phyloP scores from a whole-genome alignment of 2,329 filamentous ascomycete species.

The Penicillium oxalicum region DNA sequence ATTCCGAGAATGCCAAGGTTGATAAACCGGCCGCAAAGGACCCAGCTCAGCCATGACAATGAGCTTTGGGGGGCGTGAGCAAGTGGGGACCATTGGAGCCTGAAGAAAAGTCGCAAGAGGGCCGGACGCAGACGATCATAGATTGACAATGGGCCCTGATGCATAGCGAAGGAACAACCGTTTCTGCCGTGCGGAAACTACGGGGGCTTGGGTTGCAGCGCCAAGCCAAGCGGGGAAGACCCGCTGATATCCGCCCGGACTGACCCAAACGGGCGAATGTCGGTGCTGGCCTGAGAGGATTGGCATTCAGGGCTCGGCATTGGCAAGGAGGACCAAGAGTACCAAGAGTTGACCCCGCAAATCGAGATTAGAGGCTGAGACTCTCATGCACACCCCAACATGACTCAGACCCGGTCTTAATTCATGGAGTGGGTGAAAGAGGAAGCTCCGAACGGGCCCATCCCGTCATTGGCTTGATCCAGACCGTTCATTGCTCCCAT shows the following conservation, averaged over 20 bases:
- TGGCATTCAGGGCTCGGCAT: too few relatives aligned
- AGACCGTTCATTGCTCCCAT: not conserved
- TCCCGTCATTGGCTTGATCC: too few relatives aligned
- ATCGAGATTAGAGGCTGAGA: too few relatives aligned
- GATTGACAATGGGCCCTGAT: not conserved
- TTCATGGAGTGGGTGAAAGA: too few relatives aligned
- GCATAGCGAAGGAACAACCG: slow-evolving; percentile 3
- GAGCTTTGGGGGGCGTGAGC: not conserved
- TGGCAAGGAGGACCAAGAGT: too few relatives aligned
- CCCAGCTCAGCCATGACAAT: slow-evolving; percentile 1
- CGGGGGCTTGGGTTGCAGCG: slow-evolving; percentile 17
- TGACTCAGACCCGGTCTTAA: not conserved
- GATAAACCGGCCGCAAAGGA: slow-evolving; percentile 10
- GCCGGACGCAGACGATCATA: not conserved
- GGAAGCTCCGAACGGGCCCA: too few relatives aligned
- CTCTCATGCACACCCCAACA: too few relatives aligned
- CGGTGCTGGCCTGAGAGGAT: too few relatives aligned
- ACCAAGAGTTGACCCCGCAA: too few relatives aligned
- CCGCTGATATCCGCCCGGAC: slow-evolving; percentile 9
- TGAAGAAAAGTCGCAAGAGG: not conserved
- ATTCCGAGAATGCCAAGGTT: slow-evolving; percentile 14
- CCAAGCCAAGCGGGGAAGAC: slow-evolving; percentile 13
- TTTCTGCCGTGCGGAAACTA: not conserved
- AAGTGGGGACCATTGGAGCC: not conserved
- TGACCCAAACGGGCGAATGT: not conserved